Evolutionary conservation across 2,329 filamentous ascomycete genomes (phyloP), one percentile per base, ranked within the genome.

Genomic region (Rutstroemia sp.): DNA sequence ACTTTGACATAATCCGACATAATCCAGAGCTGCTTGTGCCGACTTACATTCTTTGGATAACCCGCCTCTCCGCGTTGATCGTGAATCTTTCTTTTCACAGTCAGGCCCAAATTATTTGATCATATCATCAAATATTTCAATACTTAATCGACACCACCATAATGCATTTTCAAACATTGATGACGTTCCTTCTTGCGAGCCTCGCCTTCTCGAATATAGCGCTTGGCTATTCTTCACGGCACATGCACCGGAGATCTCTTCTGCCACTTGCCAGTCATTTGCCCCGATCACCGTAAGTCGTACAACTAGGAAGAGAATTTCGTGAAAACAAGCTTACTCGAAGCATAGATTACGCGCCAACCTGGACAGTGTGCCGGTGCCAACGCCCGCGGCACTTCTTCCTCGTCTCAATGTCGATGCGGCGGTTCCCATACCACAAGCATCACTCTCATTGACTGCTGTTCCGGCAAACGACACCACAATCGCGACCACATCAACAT

Each of bases 41-140:
- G 42, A 23, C 21, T 17, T 39, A 36, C 25, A 17, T 54, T 49
- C 25, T 23, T 54, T 54, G 42, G 10, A 34, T 17, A 6, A 42
- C 19, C n/a, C 17, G 14, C 23, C 25, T 42, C 30, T 42, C n/a
- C 45, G 19, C 52, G 36, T 54, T 49, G 52, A 54, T 49, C 45
- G 52, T 54, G 52, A 12, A 42, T 7, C 3, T 23, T n/a, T 49
- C 12, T 25, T 21, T 34, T 2, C 16, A 47, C 30, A 12, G 25
- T 21, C 7, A 5, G 17, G 10, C 9, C 30, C 1, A 8, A 3
- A 34, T n/a, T 2, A 14, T 16, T 30, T 6, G 12, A 36, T 21
- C 27, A 7, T 12, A 44, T 36, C 17, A 12, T 42, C 9, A 6
- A 36, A 38, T 36, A 34, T 7, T 16, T 48, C 5, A 5, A 49